Percentiles rank a stretch among this genome's conserved stretches.
Conservation (phyloP, 169 alveolate genomes). For the Eimeria necatrix region DNA sequence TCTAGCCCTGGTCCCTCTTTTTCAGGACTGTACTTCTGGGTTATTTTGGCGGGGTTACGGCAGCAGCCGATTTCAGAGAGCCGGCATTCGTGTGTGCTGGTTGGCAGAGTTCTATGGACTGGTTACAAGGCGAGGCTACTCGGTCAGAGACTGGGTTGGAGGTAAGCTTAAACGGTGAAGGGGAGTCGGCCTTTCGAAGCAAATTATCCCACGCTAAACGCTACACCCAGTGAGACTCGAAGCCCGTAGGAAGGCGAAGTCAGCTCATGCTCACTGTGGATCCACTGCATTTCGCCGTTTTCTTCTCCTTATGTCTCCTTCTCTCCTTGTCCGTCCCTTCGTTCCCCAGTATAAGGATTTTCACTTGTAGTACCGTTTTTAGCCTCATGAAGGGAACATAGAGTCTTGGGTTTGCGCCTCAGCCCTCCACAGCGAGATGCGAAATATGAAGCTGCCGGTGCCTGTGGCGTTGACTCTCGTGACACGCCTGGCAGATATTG, state of each 20-base stretch:
- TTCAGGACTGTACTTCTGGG: no score
- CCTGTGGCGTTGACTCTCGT: constrained; percentile 66
- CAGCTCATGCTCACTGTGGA: background rate
- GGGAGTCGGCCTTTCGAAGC: no score
- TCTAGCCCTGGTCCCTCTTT: no score
- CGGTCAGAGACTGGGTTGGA: constrained; percentile 73
- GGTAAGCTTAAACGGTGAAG: constrained; percentile 26
- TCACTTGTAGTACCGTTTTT: background rate
- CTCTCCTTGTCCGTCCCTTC: background rate
- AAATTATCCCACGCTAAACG: no score
- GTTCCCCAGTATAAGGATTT: background rate
- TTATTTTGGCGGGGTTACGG: no score
- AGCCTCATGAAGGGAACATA: background rate
- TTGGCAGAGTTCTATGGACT: constrained; percentile 68
- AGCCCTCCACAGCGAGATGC: constrained; percentile 67
- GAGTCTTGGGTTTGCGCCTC: constrained; percentile 1
- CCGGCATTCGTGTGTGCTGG: background rate
- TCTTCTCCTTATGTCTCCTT: no score
- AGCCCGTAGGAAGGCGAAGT: no score
- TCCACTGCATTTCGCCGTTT: background rate
- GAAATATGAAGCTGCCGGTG: constrained; percentile 61
- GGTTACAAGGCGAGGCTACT: constrained; percentile 59
- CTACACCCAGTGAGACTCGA: no score
- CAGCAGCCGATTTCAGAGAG: no score
- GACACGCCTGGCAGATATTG: constrained; percentile 77